These are phyloP conservation scores for Rhypophila decipiens DNA, from an alignment of 495 filamentous ascomycete species.

Conservation along the genomic window DNA sequence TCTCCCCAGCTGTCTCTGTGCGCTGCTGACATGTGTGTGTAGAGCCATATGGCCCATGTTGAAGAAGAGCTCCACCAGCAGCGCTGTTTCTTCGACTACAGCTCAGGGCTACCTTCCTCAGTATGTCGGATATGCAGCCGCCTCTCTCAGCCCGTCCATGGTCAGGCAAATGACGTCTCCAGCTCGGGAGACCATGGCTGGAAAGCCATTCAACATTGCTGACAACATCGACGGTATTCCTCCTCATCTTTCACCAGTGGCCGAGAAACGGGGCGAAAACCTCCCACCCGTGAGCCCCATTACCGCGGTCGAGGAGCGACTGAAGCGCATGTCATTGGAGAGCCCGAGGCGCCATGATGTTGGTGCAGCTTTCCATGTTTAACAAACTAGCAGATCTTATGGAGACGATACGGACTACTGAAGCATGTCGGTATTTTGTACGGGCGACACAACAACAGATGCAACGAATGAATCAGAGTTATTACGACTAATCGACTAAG, in stretches of 20 bases:
- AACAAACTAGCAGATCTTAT: neutral
- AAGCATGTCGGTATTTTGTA: neutral
- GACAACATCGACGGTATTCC: slow-evolving; percentile 16
- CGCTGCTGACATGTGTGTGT: neutral
- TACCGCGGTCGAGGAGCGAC: slow-evolving; percentile 22
- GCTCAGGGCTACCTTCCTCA: slow-evolving; percentile 41
- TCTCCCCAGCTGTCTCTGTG: too few species aligned
- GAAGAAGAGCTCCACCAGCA: slow-evolving; percentile 37
- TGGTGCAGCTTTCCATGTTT: slow-evolving; percentile 9
- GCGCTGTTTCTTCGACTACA: slow-evolving; percentile 39
- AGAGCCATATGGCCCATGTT: slow-evolving; percentile 33
- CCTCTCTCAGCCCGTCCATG: slow-evolving; percentile 36
- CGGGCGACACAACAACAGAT: neutral
- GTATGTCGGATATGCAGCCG: slow-evolving; percentile 35
- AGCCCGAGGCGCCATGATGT: slow-evolving; percentile 9
- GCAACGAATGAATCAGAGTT: neutral
- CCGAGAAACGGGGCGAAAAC: slow-evolving; percentile 38
- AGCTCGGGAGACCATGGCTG: slow-evolving; percentile 16
- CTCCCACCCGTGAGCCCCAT: slow-evolving; percentile 25
- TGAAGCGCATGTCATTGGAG: slow-evolving; percentile 18
- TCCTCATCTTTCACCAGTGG: slow-evolving; percentile 9
- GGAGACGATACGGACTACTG: too few species aligned
- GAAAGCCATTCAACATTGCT: slow-evolving; percentile 18
- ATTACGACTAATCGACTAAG: neutral
- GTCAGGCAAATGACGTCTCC: slow-evolving; percentile 20